Percentiles rank a stretch among this genome's conserved stretches.
These are phyloP conservation scores for Pseudogymnoascus pannorum DNA, from an alignment of 2,329 filamentous ascomycete genomes.

Conservation along the genomic window DNA sequence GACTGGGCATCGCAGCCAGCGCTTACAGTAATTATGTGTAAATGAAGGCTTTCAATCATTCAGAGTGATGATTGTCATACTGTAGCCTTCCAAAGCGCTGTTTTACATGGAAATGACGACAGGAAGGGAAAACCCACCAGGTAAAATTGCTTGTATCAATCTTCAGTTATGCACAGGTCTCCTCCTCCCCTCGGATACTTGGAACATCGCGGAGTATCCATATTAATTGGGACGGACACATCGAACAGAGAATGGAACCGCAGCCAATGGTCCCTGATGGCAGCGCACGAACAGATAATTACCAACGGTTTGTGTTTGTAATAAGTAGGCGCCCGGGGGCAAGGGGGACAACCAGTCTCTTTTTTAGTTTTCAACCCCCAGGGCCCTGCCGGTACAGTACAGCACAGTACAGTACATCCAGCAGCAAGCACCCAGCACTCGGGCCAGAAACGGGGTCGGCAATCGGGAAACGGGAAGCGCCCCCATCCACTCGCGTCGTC, in stretches of 20 bases:
- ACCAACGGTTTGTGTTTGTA: not conserved
- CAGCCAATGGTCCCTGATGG: not conserved
- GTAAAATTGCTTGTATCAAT: not conserved
- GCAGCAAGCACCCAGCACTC: not conserved
- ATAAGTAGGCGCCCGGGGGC: not conserved
- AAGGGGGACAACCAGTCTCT: not conserved
- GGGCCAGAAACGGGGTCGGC: constrained; percentile 5
- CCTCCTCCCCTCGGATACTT: not conserved
- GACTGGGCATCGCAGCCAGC: not conserved
- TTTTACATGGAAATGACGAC: not conserved
- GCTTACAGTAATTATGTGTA: not conserved
- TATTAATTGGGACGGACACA: not conserved
- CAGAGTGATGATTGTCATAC: not conserved
- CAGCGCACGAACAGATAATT: not conserved
- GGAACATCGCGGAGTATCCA: not conserved
- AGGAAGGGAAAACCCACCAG: not conserved
- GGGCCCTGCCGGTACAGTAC: not conserved
- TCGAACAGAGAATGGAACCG: not conserved
- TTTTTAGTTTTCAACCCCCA: not conserved
- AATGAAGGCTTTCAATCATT: not conserved
- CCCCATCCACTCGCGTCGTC: constrained; percentile 6
- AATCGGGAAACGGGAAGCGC: constrained; percentile 2
- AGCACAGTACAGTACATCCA: too few species aligned
- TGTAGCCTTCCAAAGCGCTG: not conserved
- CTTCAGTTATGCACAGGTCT: not conserved